phyloP scores from a whole-genome alignment of 371 early-diverging fungal genomes.

The Batkoa obscura region DNA sequence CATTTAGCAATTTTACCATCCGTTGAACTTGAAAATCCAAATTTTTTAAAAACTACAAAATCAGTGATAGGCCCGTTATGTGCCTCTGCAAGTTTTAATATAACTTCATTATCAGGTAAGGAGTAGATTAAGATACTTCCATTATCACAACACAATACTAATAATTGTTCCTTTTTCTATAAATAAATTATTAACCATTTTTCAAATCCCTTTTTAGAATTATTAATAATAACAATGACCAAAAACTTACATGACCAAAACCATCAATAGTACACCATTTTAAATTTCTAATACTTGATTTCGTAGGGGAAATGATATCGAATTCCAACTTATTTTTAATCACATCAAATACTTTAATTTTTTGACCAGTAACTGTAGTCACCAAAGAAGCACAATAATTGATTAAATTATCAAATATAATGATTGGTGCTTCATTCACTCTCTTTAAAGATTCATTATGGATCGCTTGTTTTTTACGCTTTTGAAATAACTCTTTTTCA shows the following conservation, averaged over 20 bases:
- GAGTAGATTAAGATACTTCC: conserved; percentile 3
- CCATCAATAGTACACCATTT: not conserved
- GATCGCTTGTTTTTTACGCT: too few relatives aligned
- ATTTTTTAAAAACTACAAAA: not conserved
- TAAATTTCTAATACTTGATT: not conserved
- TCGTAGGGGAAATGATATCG: conserved; percentile 4
- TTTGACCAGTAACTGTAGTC: not conserved
- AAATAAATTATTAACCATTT: too few relatives aligned
- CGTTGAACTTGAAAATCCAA: not conserved
- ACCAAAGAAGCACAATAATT: conserved; percentile 1
- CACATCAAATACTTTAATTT: conserved; percentile 1
- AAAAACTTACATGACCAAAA: not conserved
- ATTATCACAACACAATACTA: not conserved
- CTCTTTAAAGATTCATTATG: too few relatives aligned
- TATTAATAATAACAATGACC: not conserved
- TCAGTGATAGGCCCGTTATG: conserved; percentile 1
- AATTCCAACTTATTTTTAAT: not conserved
- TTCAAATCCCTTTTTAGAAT: not conserved
- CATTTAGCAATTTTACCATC: not conserved
- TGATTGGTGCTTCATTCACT: too few relatives aligned
- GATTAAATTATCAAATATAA: too few relatives aligned
- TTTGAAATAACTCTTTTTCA: too few relatives aligned
- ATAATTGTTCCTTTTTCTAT: not conserved
- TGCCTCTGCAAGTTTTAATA: not conserved
- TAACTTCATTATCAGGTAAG: not conserved